Evolutionary conservation across 2,329 filamentous ascomycete species (phyloP).

Genomic region (Beauveria sp.): DNA sequence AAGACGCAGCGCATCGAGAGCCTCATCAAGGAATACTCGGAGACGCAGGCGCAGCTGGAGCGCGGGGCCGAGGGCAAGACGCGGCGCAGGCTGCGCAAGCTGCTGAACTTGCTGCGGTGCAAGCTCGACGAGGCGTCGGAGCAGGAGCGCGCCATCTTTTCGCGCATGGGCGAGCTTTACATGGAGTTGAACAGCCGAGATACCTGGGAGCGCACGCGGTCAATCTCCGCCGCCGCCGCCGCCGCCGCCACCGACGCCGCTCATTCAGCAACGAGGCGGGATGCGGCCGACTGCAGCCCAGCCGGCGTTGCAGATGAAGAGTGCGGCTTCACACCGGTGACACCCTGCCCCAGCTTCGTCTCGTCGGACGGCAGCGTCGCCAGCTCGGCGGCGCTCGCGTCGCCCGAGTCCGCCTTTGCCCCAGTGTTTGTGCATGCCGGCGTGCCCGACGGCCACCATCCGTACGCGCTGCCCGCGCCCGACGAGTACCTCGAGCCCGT

Average conservation of each 20-base stretch:
- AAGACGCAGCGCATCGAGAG: slow-evolving; percentile 30
- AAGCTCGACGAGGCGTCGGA: slow-evolving; percentile 37
- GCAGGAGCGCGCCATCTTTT: slow-evolving; percentile 38
- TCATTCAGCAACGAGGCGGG: neutral
- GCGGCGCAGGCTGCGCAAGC: slow-evolving; percentile 31
- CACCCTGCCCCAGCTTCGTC: slow-evolving; percentile 13
- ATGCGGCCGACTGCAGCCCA: too few species aligned
- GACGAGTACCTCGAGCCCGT: neutral
- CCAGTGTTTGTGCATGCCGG: neutral
- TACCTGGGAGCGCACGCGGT: slow-evolving; percentile 22
- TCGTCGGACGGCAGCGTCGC: slow-evolving; percentile 8
- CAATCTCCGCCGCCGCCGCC: neutral
- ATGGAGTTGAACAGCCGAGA: slow-evolving; percentile 41
- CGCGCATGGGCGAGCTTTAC: slow-evolving; percentile 41
- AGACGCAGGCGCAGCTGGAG: slow-evolving; percentile 27
- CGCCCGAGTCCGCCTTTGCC: neutral
- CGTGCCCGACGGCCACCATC: neutral
- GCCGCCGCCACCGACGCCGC: neutral
- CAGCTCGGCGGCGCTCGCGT: neutral
- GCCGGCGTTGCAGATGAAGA: slow-evolving; percentile 17
- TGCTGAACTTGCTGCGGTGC: slow-evolving; percentile 32
- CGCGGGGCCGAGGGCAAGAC: slow-evolving; percentile 17
- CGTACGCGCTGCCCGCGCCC: neutral
- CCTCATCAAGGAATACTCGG: slow-evolving; percentile 32
- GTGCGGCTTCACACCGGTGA: slow-evolving; percentile 12